Conservation (phyloP, 805 yeast genomes). For the Candida vaughaniae region DNA sequence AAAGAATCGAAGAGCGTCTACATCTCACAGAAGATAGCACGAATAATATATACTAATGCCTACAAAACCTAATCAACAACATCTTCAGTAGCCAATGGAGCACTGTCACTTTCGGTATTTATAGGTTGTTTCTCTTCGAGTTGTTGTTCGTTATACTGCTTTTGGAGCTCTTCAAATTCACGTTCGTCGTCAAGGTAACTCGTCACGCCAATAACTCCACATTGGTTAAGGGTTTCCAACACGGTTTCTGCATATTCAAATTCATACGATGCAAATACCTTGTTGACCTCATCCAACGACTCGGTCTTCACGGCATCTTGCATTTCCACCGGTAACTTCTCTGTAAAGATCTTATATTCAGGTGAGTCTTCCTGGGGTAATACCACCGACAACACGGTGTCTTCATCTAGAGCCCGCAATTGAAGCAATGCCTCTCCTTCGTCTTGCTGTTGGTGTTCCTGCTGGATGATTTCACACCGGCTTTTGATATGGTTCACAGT, state of each 20-base stretch:
- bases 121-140: slow-evolving; percentile 5
- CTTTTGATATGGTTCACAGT: slow-evolving; percentile 73
- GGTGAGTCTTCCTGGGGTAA: slow-evolving; percentile 60
- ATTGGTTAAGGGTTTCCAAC: slow-evolving; percentile 71
- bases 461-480: slow-evolving; percentile 67
- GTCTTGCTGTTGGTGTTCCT: slow-evolving; percentile 42
- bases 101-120: slow-evolving; percentile 2
- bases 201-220: slow-evolving; percentile 81
- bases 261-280: slow-evolving; percentile 70
- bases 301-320: slow-evolving; percentile 73
- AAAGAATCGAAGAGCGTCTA: too few species aligned
- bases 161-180: slow-evolving; percentile 56
- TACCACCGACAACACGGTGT: slow-evolving; percentile 67
- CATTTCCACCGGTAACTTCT: slow-evolving; percentile 58
- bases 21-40: too few species aligned
- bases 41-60: too few species aligned
- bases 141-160: slow-evolving; percentile 38
- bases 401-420: slow-evolving; percentile 82
- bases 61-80: slow-evolving; percentile 9
- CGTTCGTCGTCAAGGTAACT: slow-evolving; percentile 72
- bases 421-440: slow-evolving; percentile 78
- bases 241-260: slow-evolving; percentile 78
- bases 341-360: slow-evolving; percentile 54
- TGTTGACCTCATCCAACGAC: slow-evolving; percentile 75
- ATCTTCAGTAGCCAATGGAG: slow-evolving; percentile 7